Conservation (phyloP, 2,329 filamentous ascomycete genomes). For the Fusarium concolor region DNA sequence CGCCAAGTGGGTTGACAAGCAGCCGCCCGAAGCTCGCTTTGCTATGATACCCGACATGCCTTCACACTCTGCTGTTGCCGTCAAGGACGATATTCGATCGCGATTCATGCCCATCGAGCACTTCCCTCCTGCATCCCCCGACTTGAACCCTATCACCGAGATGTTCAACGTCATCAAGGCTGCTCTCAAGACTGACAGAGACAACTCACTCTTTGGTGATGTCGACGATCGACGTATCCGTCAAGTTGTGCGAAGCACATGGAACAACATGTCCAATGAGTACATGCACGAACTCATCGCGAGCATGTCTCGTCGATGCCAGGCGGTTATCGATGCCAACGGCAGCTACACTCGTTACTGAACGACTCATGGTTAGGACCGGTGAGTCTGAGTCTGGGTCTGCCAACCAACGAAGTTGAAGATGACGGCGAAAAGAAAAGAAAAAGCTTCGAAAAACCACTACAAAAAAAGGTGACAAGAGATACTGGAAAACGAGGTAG, state of each 20-base stretch:
- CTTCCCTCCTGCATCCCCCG: slow-evolving; percentile 23
- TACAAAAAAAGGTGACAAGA: not conserved
- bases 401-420: not conserved
- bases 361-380: not conserved
- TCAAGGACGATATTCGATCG: slow-evolving; percentile 3
- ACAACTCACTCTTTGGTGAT: not conserved
- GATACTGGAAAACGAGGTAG: not conserved
- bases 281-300: slow-evolving; percentile 7
- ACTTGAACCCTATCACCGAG: slow-evolving; percentile 24
- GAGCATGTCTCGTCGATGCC: slow-evolving; percentile 27
- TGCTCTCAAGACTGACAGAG: slow-evolving; percentile 6
- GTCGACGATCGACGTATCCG: not conserved
- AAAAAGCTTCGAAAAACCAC: not conserved
- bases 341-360: slow-evolving; percentile 24
- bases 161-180: slow-evolving; percentile 17
- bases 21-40: not conserved
- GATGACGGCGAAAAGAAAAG: not conserved
- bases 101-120: slow-evolving; percentile 5
- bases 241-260: not conserved
- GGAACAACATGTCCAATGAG: slow-evolving; percentile 8
- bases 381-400: not conserved
- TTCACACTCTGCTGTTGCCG: not conserved
- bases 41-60: slow-evolving; percentile 4
- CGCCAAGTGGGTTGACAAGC: slow-evolving; percentile 5
- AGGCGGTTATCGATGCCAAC: slow-evolving; percentile 32